phyloP scores from a whole-genome alignment of 2,329 filamentous ascomycete species.

The Aspergillus oerlinghausenensis region DNA sequence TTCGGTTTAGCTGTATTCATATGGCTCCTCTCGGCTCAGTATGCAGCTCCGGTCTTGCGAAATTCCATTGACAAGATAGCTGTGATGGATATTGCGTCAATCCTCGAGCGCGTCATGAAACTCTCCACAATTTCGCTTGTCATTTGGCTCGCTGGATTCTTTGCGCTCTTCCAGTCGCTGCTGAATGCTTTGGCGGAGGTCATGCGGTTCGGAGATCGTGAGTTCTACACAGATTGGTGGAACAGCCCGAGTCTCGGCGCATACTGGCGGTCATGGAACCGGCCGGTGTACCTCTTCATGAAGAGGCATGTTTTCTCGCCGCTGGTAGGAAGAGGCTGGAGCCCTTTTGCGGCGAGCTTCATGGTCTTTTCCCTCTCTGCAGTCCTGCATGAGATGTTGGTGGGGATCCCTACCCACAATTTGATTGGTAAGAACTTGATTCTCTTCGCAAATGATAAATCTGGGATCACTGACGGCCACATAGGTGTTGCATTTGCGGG shows the following conservation, averaged over 20 bases:
- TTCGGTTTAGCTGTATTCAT: conserved; percentile 79
- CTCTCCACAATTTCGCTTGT: conserved; percentile 90
- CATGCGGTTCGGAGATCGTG: conserved; percentile 82
- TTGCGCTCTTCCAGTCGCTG: conserved; percentile 88
- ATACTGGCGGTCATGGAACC: conserved; percentile 98
- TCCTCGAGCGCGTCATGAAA: conserved; percentile 87
- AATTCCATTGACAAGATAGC: conserved; percentile 89
- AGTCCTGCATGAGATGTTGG: conserved; percentile 83
- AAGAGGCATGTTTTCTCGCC: conserved; percentile 89
- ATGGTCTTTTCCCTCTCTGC: conserved; percentile 86
- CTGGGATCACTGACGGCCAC: conserved; percentile 7
- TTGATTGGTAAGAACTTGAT: conserved; percentile 62
- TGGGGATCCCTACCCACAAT: conserved; percentile 92
- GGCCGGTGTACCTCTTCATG: conserved; percentile 96
- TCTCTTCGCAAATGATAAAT: background rate
- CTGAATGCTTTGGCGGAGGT: conserved; percentile 89
- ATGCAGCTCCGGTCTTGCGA: conserved; percentile 80
- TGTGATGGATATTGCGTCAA: conserved; percentile 71
- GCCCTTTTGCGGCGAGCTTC: conserved; percentile 63
- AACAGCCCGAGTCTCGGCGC: conserved; percentile 78
- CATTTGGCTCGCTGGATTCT: conserved; percentile 97
- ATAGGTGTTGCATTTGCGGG: conserved; percentile 84
- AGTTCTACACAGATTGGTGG: conserved; percentile 99
- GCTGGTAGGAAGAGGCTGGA: conserved; percentile 78
- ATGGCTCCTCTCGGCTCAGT: conserved; percentile 92